phyloP scores from a whole-genome alignment of 2,329 filamentous ascomycete genomes.

The Aspergillus tamarii region DNA sequence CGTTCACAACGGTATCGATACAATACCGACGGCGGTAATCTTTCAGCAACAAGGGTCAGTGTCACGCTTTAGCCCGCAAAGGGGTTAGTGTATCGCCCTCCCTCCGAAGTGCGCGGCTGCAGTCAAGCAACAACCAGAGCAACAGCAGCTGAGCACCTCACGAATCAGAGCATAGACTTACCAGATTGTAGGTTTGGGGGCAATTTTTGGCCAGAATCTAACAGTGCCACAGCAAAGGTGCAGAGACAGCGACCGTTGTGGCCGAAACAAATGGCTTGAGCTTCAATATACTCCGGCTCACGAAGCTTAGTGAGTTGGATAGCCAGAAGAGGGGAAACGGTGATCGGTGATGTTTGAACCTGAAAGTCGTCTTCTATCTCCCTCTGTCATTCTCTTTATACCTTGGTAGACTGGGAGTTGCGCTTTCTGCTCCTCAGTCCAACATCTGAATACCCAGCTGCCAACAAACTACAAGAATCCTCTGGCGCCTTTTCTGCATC shows the following conservation, averaged over 20 bases:
- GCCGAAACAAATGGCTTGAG: not conserved
- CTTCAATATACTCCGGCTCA: not conserved
- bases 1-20: slow-evolving; percentile 5
- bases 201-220: slow-evolving; percentile 7
- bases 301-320: not conserved
- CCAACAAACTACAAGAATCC: not conserved
- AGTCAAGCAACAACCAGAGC: slow-evolving; percentile 9
- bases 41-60: slow-evolving; percentile 3
- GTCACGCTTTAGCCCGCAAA: slow-evolving; percentile 17
- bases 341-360: not conserved
- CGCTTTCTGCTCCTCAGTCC: not conserved
- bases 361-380: not conserved
- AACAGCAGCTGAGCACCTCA: slow-evolving; percentile 1
- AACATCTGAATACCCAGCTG: not conserved
- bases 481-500: not conserved
- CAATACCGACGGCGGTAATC: slow-evolving; percentile 12
- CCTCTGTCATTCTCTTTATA: slow-evolving; percentile 6
- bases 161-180: slow-evolving; percentile 15
- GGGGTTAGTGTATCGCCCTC: slow-evolving; percentile 15
- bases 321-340: not conserved
- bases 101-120: slow-evolving; percentile 20
- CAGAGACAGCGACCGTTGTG: not conserved
- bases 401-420: not conserved
- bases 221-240: not conserved
- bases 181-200: slow-evolving; percentile 1